Evolutionary conservation across 164 flowering plant genomes (phyloP).

Genomic region (Santalum album): DNA sequence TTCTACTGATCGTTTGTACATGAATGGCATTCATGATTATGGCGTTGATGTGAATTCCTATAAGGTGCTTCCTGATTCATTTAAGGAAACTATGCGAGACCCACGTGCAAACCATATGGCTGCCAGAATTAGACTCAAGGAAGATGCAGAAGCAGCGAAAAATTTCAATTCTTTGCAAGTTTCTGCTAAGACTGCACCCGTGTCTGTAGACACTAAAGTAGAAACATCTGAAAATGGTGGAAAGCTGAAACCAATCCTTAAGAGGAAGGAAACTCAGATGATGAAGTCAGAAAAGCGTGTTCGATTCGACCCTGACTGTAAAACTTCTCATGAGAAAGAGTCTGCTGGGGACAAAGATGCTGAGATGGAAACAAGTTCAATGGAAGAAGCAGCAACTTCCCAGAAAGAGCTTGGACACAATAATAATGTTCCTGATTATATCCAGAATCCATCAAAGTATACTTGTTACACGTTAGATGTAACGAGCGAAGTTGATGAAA

Average conservation of each 20-base stretch:
- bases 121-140: conserved; percentile 58
- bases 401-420: conserved; percentile 11
- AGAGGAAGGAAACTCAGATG: conserved; percentile 41
- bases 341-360: conserved; percentile 16
- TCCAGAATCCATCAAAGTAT: conserved; percentile 67
- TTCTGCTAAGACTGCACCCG: conserved; percentile 14
- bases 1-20: conserved; percentile 48
- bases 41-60: conserved; percentile 22
- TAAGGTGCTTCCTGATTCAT: conserved; percentile 38
- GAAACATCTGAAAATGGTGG: conserved; percentile 20
- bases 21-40: conserved; percentile 45
- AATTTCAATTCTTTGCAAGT: conserved; percentile 21
- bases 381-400: conserved; percentile 12
- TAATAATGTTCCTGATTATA: conserved; percentile 61
- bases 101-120: conserved; percentile 79
- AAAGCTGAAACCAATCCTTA: conserved; percentile 62
- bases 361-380: conserved; percentile 10
- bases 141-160: conserved; percentile 50
- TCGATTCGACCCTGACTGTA: conserved; percentile 45
- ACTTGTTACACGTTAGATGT: conserved; percentile 63
- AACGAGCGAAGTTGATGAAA: conserved; percentile 44
- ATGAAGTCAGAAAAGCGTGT: conserved; percentile 62
- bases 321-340: conserved; percentile 12
- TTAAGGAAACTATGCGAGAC: conserved; percentile 36
- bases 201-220: conserved; percentile 5